Conservation (phyloP, 163 green algal species). For the Volvox carteri region DNA sequence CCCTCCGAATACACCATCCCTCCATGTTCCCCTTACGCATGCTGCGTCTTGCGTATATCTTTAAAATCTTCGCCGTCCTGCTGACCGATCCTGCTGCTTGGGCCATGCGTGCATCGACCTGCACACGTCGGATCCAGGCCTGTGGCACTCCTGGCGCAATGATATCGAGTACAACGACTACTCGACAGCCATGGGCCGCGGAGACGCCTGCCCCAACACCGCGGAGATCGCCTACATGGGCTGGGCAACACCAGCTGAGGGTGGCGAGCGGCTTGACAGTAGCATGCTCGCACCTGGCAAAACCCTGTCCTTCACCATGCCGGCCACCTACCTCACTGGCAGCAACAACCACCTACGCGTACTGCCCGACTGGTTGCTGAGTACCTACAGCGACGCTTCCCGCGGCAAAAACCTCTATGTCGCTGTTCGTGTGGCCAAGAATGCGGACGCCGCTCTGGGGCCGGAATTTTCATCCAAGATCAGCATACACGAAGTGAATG, state of each 20-base stretch:
- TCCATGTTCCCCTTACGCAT: neutral
- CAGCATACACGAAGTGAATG: constrained; percentile 30
- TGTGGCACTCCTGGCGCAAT: constrained; percentile 39
- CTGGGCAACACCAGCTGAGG: neutral
- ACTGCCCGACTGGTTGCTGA: constrained; percentile 3
- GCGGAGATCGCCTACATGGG: constrained; percentile 20
- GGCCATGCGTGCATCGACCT: neutral
- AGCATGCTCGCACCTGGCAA: neutral
- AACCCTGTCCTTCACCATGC: neutral
- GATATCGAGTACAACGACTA: neutral
- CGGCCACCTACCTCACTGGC: constrained; percentile 9
- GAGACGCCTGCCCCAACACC: constrained; percentile 21
- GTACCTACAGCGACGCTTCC: neutral
- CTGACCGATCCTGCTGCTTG: neutral
- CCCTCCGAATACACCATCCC: neutral
- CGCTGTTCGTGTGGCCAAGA: neutral
- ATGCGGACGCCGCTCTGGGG: neutral
- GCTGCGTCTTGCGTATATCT: too few species aligned
- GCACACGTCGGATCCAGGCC: neutral
- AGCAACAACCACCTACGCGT: neutral
- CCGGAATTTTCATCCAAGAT: neutral
- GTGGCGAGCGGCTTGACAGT: neutral
- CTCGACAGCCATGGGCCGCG: constrained; percentile 25
- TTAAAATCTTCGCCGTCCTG: too few species aligned
- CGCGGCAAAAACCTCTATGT: constrained; percentile 14